Conservation (phyloP, 768 basidiomycete genomes). For the Sarcodon sp. region DNA sequence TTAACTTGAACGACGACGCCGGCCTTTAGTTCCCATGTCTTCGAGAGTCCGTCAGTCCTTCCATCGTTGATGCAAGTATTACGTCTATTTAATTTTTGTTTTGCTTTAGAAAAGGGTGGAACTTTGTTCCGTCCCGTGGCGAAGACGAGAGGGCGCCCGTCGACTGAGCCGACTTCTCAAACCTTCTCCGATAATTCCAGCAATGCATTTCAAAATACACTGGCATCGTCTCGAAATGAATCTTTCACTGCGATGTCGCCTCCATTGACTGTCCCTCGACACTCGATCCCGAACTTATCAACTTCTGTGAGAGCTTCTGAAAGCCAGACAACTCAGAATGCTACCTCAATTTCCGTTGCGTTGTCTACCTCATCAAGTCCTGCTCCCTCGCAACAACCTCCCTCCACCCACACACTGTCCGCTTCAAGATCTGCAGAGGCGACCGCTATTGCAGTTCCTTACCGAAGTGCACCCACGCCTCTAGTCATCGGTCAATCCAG, state of each 20-base stretch:
- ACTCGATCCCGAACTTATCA: no score
- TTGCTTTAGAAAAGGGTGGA: constrained; percentile 50
- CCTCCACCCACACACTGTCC: no score
- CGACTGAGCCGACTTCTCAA: constrained; percentile 5
- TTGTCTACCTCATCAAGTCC: no score
- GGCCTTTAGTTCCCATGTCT: constrained; percentile 19
- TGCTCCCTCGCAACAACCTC: no score
- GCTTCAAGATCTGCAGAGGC: no score
- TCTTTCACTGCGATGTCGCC: constrained; percentile 7
- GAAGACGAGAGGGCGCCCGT: constrained; percentile 35
- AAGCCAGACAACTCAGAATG: no score
- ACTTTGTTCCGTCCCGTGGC: constrained; percentile 57
- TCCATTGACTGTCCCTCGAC: constrained; percentile 1
- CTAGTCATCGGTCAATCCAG: no score
- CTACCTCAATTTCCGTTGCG: no score
- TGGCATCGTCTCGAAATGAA: not conserved
- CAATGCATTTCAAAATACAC: constrained; percentile 2
- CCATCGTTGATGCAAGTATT: not conserved
- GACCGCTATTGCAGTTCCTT: no score
- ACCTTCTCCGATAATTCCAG: not conserved
- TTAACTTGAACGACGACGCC: not conserved
- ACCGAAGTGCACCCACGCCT: no score
- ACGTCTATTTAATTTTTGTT: not conserved
- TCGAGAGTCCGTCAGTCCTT: constrained; percentile 47
- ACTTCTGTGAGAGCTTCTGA: no score